These are phyloP conservation scores for Pseudopithomyces chartarum DNA, from an alignment of 2,329 filamentous ascomycete species.

Conservation along the genomic window DNA sequence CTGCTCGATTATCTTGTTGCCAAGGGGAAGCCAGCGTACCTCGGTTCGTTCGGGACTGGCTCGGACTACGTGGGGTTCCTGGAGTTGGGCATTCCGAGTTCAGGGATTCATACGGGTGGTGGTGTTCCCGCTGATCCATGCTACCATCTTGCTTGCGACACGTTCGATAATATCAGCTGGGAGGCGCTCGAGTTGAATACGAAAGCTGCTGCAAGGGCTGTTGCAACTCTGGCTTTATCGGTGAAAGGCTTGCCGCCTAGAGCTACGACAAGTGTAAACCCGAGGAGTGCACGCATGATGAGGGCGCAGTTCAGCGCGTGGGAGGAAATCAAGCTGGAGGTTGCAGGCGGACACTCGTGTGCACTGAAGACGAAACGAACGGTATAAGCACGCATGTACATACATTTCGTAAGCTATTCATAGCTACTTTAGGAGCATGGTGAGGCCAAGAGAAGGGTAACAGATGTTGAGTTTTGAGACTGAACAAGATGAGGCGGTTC, in stretches of 20 bases:
- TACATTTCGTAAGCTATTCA: background rate
- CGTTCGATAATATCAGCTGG: conserved; percentile 37
- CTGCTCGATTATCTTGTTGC: conserved; percentile 36
- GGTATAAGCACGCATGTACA: background rate
- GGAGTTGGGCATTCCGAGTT: conserved; percentile 43
- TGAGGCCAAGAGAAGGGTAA: no score
- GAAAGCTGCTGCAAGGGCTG: conserved; percentile 21
- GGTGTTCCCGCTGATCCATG: conserved; percentile 39
- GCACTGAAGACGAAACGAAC: conserved; percentile 5
- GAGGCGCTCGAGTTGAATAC: conserved; percentile 40
- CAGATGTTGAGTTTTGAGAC: no score
- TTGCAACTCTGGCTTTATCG: conserved; percentile 1
- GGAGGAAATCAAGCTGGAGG: conserved; percentile 2
- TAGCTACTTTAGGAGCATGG: no score
- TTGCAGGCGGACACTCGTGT: conserved; percentile 2
- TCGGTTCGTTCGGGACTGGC: conserved; percentile 37
- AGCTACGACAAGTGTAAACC: background rate
- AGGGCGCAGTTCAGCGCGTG: background rate
- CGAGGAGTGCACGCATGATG: background rate
- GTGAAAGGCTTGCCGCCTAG: conserved; percentile 1
- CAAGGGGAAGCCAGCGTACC: conserved; percentile 29
- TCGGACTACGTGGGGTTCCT: conserved; percentile 42
- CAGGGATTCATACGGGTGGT: conserved; percentile 43
- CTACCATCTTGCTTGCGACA: conserved; percentile 46
- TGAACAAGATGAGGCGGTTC: no score